A percentile compares a stretch with the other conserved stretches of the same genome.
Conservation (phyloP, 495 filamentous ascomycete genomes). For the Chaetomium tenue region DNA sequence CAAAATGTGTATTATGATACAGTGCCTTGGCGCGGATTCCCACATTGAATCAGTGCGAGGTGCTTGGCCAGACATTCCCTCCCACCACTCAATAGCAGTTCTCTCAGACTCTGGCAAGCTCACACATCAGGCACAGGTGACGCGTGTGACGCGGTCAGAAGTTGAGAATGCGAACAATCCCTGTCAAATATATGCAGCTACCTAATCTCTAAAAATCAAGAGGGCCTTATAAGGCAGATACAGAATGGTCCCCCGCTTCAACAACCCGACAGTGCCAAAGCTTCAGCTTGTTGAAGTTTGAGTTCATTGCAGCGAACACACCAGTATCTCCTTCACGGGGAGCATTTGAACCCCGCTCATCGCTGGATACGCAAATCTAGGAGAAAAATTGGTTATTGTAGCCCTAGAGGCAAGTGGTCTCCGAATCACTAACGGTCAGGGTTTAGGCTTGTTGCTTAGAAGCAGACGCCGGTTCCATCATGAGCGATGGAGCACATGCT, state of each 20-base stretch:
- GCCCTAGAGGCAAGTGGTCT: background rate
- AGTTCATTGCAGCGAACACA: too few species aligned
- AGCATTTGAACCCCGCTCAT: background rate
- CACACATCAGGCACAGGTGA: background rate
- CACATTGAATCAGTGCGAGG: too few species aligned
- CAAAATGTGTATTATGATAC: background rate
- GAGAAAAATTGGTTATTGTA: background rate
- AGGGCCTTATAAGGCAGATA: background rate
- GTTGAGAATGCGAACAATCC: background rate
- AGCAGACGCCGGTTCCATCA: background rate
- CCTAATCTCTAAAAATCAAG: background rate
- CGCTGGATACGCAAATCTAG: background rate
- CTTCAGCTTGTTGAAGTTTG: too few species aligned
- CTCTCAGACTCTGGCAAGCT: background rate
- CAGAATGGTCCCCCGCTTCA: background rate
- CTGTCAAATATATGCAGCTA: too few species aligned
- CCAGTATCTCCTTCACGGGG: too few species aligned
- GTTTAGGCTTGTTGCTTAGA: background rate
- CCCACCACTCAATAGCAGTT: too few species aligned
- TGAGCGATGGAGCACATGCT: background rate
- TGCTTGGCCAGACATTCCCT: too few species aligned
- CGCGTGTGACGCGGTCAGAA: background rate
- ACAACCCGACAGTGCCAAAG: too few species aligned
- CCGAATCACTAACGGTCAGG: background rate
- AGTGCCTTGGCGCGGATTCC: background rate